phyloP scores from a whole-genome alignment of 805 yeast genomes.

The Suhomyces pyralidae region DNA sequence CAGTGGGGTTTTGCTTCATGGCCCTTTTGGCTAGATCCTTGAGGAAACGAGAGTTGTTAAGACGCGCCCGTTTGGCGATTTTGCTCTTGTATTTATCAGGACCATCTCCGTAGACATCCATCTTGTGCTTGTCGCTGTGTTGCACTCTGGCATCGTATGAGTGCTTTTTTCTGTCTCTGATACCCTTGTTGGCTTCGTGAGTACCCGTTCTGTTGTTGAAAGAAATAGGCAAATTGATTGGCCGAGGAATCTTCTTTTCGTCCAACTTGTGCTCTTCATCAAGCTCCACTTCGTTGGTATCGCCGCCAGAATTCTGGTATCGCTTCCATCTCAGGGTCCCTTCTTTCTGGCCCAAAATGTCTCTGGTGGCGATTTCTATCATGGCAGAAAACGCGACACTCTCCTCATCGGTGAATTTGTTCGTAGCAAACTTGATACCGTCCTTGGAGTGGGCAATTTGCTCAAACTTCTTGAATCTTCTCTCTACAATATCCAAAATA shows the following conservation, averaged over 20 bases:
- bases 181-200: constrained; percentile 71
- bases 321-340: constrained; percentile 51
- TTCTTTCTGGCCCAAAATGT: constrained; percentile 48
- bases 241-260: constrained; percentile 23
- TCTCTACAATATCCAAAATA: constrained; percentile 73
- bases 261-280: constrained; percentile 17
- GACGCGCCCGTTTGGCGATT: constrained; percentile 47
- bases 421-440: constrained; percentile 48
- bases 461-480: constrained; percentile 56
- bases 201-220: constrained; percentile 85
- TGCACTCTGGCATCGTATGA: constrained; percentile 82
- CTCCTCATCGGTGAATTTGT: constrained; percentile 32
- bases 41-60: constrained; percentile 54
- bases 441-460: constrained; percentile 38
- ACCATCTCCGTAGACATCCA: constrained; percentile 78
- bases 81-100: constrained; percentile 55
- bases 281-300: constrained; percentile 10
- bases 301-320: constrained; percentile 19
- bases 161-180: constrained; percentile 75
- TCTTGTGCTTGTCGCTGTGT: constrained; percentile 57
- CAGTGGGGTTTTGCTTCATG: constrained; percentile 31
- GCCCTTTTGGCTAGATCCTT: constrained; percentile 53
- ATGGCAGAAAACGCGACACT: constrained; percentile 52
- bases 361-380: constrained; percentile 73
- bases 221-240: constrained; percentile 47